Percentiles rank a stretch among this genome's conserved stretches.
Evolutionary conservation across 805 yeast genomes (phyloP).

Genomic region (Blastobotrys mokoenaii): DNA sequence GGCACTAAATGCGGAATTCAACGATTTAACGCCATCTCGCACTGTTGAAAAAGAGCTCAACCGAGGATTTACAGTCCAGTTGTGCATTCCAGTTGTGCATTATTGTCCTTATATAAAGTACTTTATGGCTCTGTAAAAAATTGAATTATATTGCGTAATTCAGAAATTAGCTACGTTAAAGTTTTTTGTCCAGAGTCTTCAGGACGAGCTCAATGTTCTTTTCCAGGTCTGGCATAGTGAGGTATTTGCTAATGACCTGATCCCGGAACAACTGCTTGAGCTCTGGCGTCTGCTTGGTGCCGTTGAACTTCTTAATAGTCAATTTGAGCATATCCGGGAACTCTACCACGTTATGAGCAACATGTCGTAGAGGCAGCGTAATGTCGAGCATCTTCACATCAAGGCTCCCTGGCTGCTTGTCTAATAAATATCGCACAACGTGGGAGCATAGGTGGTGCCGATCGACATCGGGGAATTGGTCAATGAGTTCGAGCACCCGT

Average conservation of each 20-base stretch:
- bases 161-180: background rate
- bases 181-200: background rate
- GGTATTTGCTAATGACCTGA: slow-evolving; percentile 17
- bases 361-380: slow-evolving; percentile 57
- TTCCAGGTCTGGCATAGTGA: slow-evolving; percentile 8
- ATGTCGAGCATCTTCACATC: slow-evolving; percentile 38
- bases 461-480: slow-evolving; percentile 60
- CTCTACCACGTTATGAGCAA: slow-evolving; percentile 30
- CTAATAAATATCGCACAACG: slow-evolving; percentile 44
- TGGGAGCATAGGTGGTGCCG: slow-evolving; percentile 60
- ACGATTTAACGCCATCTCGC: too few relatives aligned
- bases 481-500: slow-evolving; percentile 51
- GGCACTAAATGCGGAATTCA: too few relatives aligned
- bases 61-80: too few relatives aligned
- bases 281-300: slow-evolving; percentile 11
- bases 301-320: slow-evolving; percentile 58
- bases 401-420: slow-evolving; percentile 31
- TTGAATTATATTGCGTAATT: too few relatives aligned
- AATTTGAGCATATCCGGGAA: slow-evolving; percentile 58
- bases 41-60: too few relatives aligned
- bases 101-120: too few relatives aligned
- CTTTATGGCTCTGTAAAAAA: too few relatives aligned
- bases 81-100: too few relatives aligned
- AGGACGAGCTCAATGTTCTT: slow-evolving; percentile 4
- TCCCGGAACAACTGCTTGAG: slow-evolving; percentile 21